phyloP scores from a whole-genome alignment of 352 stramenopile species.

The Saprolegnia parasitica region DNA sequence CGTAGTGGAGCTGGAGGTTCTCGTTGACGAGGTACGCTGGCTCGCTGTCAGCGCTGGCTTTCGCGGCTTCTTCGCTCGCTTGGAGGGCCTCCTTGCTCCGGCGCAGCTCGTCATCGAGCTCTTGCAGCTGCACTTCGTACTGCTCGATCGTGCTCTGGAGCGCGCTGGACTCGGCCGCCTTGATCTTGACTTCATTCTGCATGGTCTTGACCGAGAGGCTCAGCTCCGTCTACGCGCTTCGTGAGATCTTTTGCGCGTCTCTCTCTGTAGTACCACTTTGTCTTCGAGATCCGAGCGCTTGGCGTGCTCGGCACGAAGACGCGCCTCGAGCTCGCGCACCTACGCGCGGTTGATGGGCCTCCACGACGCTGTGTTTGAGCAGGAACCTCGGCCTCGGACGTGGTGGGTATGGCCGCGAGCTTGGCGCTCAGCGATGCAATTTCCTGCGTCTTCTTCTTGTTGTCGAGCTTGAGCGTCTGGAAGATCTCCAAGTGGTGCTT shows the following conservation, averaged over 20 bases:
- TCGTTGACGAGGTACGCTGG: constrained; percentile 13
- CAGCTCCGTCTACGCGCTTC: neutral
- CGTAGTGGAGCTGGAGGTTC: constrained; percentile 14
- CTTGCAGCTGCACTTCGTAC: constrained; percentile 9
- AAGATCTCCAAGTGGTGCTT: constrained; percentile 21
- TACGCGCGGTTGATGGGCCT: neutral
- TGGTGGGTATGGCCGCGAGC: neutral
- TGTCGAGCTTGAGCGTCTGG: constrained; percentile 19
- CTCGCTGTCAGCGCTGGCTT: constrained; percentile 1
- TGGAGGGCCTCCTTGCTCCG: neutral
- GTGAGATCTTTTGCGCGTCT: neutral
- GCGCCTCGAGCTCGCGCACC: constrained; percentile 1
- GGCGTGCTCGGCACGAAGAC: neutral
- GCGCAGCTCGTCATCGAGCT: neutral
- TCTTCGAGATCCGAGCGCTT: neutral
- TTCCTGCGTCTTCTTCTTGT: constrained; percentile 21
- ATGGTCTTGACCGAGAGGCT: constrained; percentile 1
- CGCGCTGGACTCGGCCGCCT: neutral
- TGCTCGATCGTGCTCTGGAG: constrained; percentile 14
- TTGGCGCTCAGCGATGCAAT: neutral
- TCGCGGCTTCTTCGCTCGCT: neutral
- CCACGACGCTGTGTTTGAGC: neutral
- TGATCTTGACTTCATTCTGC: constrained; percentile 18
- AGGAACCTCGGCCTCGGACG: neutral
- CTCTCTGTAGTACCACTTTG: neutral